phyloP scores from a whole-genome alignment of 108 stramenopile species.

The Epithemia pelagica region DNA sequence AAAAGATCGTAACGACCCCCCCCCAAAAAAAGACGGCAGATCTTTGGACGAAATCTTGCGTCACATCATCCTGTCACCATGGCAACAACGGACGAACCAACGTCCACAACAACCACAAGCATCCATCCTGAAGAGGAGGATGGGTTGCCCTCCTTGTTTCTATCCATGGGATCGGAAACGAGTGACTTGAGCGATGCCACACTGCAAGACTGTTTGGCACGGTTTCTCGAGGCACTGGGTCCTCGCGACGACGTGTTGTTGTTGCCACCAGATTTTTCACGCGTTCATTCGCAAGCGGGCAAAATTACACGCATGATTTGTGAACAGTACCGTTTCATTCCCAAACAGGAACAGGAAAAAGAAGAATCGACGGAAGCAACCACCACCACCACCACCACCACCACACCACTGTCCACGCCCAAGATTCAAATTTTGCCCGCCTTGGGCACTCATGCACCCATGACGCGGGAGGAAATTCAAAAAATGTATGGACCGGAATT shows the following conservation, averaged over 20 bases:
- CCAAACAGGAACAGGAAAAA: conserved; percentile 1
- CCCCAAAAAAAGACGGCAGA: too few relatives aligned
- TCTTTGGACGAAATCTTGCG: too few relatives aligned
- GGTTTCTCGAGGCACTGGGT: conserved; percentile 54
- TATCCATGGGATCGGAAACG: conserved; percentile 41
- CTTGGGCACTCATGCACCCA: conserved; percentile 89
- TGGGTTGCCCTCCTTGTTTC: conserved; percentile 36
- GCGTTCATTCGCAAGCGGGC: conserved; percentile 87
- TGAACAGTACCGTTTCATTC: conserved; percentile 76
- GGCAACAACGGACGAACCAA: too few relatives aligned
- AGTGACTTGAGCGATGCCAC: conserved; percentile 33
- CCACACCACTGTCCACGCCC: conserved; percentile 3
- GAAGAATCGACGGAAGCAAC: background rate
- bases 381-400: background rate
- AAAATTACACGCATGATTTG: conserved; percentile 71
- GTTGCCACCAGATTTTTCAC: conserved; percentile 87
- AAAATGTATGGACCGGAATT: conserved; percentile 80
- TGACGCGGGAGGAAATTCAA: conserved; percentile 74
- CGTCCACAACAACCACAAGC: too few relatives aligned
- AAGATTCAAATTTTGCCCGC: conserved; percentile 82
- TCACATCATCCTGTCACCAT: too few relatives aligned
- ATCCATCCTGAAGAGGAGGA: too few relatives aligned
- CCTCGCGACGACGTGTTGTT: conserved; percentile 73
- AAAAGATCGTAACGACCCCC: too few relatives aligned
- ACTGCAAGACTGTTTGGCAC: conserved; percentile 22